Evolutionary conservation across 2,329 filamentous ascomycete genomes (phyloP).

Genomic region (Ophiostoma sp.): DNA sequence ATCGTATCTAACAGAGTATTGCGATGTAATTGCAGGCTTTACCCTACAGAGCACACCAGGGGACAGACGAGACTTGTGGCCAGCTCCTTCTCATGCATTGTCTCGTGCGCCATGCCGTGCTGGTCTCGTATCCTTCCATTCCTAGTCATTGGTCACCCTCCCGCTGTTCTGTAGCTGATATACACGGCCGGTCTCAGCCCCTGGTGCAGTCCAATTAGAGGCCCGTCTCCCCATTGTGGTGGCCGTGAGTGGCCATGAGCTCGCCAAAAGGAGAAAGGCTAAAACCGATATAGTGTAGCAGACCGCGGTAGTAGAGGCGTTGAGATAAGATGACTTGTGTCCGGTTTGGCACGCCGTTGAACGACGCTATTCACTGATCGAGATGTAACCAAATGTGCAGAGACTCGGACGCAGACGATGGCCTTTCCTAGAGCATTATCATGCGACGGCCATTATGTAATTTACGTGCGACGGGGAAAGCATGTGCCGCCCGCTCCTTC

Average conservation of each 20-base stretch:
- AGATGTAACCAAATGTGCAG: background rate
- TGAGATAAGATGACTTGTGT: background rate
- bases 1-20: background rate
- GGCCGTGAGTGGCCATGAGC: constrained; percentile 24
- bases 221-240: constrained; percentile 25
- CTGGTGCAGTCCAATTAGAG: constrained; percentile 7
- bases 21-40: too few species aligned
- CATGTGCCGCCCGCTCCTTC: background rate
- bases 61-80: background rate
- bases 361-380: background rate
- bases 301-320: background rate
- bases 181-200: background rate
- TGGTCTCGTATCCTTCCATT: background rate
- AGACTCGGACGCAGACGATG: background rate
- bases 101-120: constrained; percentile 10
- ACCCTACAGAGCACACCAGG: too few species aligned
- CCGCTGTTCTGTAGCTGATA: background rate
- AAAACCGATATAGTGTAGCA: background rate
- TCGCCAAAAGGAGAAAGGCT: background rate
- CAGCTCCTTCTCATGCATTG: background rate
- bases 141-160: background rate
- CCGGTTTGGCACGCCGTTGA: background rate
- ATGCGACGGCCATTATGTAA: background rate
- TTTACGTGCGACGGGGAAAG: background rate
- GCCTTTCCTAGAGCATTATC: background rate